Evolutionary conservation across 2,329 filamentous ascomycete species (phyloP), one percentile per base, ranked within the genome.

Genomic region (Sclerotinia borealis): DNA sequence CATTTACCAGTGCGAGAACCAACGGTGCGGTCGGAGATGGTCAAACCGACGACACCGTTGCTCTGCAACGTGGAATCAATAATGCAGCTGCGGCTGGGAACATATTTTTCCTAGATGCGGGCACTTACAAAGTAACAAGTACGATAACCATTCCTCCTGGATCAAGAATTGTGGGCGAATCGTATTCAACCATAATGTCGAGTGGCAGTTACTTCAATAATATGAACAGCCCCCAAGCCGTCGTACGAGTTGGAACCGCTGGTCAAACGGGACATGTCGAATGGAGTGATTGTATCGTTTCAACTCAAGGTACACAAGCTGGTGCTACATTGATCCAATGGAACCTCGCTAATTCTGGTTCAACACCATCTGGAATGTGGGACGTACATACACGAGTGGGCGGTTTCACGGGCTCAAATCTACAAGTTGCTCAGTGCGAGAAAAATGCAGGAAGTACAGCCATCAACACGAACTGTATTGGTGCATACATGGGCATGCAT

Each of bases 301-400:
- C 65, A 22, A 73, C 68, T 22, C 91, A 96, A 76, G 93, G 69
- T 29, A 51, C 64, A 13, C 79, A 83, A 29, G 79, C 82, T 1
- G 88, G 71, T 68, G 87, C 86, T 0, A 79, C 87, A 2, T 75
- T 90, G 9, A 81, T 90, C 79, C 78, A 90, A 69, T 89, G 84
- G 80, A 90, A 90, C 71, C 76, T 89, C 2, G 77, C 73, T 10
- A 75, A 76, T 5, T 70, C 74, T 37, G 78, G 77, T 8, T 75
- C 76, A 15, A 91, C 89, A 48, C 51, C 72, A 69, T 61, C 68
- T 1, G 83, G 79, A 4, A 78, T 87, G 69, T 85, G 83, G 82
- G 81, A 71, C 61, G 69, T 71, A 5, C 73, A 75, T 56, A 66
- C 71, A 22, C 69, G 72, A 11, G 66, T 75, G 37, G 74, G 78